These are phyloP conservation scores for Stentor coeruleus DNA, from an alignment of 73 alveolate species.

Conservation along the genomic window DNA sequence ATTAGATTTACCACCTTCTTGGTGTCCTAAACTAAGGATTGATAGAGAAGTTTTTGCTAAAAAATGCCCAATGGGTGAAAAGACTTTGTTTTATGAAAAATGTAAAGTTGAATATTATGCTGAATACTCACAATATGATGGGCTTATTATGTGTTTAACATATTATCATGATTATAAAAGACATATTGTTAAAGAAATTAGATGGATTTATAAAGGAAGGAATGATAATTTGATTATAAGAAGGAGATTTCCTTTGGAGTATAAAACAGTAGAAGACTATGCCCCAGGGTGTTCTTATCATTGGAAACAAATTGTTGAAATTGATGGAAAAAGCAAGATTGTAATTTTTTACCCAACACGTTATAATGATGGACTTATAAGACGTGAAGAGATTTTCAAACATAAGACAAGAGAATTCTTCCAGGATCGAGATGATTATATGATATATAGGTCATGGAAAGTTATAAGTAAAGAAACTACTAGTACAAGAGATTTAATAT, in stretches of 20 bases:
- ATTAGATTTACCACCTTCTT: slow-evolving; percentile 93
- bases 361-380: slow-evolving; percentile 79
- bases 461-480: slow-evolving; percentile 29
- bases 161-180: slow-evolving; percentile 74
- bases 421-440: slow-evolving; percentile 83
- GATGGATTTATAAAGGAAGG: slow-evolving; percentile 68
- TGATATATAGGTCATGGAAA: slow-evolving; percentile 62
- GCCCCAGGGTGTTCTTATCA: slow-evolving; percentile 74
- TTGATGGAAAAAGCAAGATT: slow-evolving; percentile 67
- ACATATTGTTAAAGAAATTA: slow-evolving; percentile 57
- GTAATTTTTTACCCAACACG: slow-evolving; percentile 76
- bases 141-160: slow-evolving; percentile 71
- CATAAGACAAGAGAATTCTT: slow-evolving; percentile 72
- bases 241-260: slow-evolving; percentile 81
- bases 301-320: slow-evolving; percentile 76
- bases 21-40: slow-evolving; percentile 87
- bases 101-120: slow-evolving; percentile 82
- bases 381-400: slow-evolving; percentile 85
- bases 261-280: slow-evolving; percentile 78
- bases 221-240: slow-evolving; percentile 71
- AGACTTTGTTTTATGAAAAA: slow-evolving; percentile 74
- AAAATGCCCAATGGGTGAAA: slow-evolving; percentile 87
- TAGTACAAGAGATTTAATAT: slow-evolving; percentile 27
- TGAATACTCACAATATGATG: slow-evolving; percentile 76
- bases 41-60: slow-evolving; percentile 74